Conservation (phyloP, 1,284 basidiomycete species). For the Coniferiporia weirii region DNA sequence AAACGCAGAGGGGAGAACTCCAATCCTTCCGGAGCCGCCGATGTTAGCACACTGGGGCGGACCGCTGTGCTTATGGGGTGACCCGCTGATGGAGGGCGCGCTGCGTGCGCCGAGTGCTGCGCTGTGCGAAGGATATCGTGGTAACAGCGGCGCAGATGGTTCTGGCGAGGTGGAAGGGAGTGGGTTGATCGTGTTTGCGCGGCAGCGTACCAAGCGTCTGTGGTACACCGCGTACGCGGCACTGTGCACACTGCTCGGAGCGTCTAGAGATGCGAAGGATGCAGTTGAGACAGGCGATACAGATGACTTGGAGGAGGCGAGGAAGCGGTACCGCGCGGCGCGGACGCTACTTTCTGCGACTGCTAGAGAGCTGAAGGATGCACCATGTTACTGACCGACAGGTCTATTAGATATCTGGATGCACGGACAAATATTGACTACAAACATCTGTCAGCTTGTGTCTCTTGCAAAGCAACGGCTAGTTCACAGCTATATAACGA, state of each 20-base stretch:
- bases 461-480: too few species aligned
- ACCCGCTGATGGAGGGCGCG: slow-evolving; percentile 61
- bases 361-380: slow-evolving; percentile 38
- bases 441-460: too few species aligned
- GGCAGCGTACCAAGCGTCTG: slow-evolving; percentile 60
- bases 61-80: slow-evolving; percentile 56
- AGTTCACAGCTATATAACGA: too few species aligned
- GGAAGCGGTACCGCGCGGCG: slow-evolving; percentile 31
- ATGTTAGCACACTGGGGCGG: slow-evolving; percentile 37
- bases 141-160: slow-evolving; percentile 15
- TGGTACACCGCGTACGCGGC: slow-evolving; percentile 71
- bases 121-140: slow-evolving; percentile 57
- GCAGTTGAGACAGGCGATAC: slow-evolving; percentile 24
- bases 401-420: too few species aligned
- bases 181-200: slow-evolving; percentile 41
- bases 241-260: slow-evolving; percentile 40
- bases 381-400: slow-evolving; percentile 38
- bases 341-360: slow-evolving; percentile 32
- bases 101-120: slow-evolving; percentile 48
- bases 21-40: too few species aligned
- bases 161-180: too few species aligned
- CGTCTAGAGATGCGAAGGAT: slow-evolving; percentile 22
- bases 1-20: slow-evolving; percentile 21
- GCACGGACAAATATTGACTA: too few species aligned
- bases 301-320: slow-evolving; percentile 23